A percentile compares a stretch with the other conserved stretches of the same genome.
These are phyloP conservation scores for Scleroderma citrinum DNA, from an alignment of 768 basidiomycete genomes.

Conservation along the genomic window DNA sequence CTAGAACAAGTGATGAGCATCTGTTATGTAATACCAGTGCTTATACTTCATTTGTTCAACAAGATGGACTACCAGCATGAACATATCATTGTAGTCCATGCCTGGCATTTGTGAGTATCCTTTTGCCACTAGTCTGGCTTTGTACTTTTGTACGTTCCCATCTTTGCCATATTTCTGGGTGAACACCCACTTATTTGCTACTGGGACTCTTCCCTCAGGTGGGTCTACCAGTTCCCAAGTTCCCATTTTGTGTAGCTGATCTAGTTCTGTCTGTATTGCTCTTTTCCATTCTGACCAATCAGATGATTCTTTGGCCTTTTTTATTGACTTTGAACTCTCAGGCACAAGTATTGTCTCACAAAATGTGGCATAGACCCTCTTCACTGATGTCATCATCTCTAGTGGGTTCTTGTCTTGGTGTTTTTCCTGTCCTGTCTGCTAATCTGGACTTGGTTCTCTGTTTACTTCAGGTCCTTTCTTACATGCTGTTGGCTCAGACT, in stretches of 20 bases:
- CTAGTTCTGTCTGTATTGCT: background rate
- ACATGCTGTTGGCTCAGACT: too few relatives aligned
- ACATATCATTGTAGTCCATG: constrained; percentile 30
- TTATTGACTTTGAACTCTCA: background rate
- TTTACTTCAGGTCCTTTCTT: too few relatives aligned
- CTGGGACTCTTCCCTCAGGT: constrained; percentile 16
- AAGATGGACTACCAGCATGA: constrained; percentile 14
- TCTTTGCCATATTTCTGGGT: background rate
- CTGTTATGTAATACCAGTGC: too few relatives aligned
- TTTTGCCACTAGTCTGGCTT: constrained; percentile 37
- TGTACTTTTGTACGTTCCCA: constrained; percentile 11
- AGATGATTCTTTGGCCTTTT: background rate
- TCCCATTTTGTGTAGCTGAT: background rate
- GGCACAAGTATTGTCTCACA: background rate
- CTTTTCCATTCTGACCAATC: constrained; percentile 3
- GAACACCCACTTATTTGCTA: constrained; percentile 28
- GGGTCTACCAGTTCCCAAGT: constrained; percentile 21
- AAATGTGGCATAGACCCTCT: background rate
- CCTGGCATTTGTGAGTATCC: constrained; percentile 34
- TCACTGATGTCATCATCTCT: background rate
- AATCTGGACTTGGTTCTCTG: background rate
- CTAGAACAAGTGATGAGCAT: too few relatives aligned
- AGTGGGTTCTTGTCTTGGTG: background rate
- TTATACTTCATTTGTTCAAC: too few relatives aligned
- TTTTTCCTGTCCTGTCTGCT: background rate